Evolutionary conservation across 2,329 filamentous ascomycete species (phyloP).

Genomic region (Pestalotiopsis sp.): DNA sequence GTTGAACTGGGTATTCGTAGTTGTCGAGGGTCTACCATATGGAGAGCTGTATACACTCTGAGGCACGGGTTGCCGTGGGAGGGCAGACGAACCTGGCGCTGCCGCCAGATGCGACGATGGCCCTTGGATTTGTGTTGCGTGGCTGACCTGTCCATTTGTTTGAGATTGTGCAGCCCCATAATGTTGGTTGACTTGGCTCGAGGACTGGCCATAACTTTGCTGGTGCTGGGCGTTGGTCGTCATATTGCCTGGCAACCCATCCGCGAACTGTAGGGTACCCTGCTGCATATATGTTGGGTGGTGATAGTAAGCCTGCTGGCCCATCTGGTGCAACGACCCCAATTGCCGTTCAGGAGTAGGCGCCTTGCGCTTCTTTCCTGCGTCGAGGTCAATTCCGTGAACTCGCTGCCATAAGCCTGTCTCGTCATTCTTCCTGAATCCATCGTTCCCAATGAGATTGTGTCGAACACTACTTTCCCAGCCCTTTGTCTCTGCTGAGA

Average conservation of each 20-base stretch:
- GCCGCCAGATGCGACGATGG: slow-evolving; percentile 31
- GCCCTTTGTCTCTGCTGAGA: slow-evolving; percentile 63
- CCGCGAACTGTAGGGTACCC: slow-evolving; percentile 22
- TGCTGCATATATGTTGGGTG: slow-evolving; percentile 29
- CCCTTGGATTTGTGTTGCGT: slow-evolving; percentile 6
- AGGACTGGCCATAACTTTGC: slow-evolving; percentile 20
- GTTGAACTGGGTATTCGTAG: slow-evolving; percentile 25
- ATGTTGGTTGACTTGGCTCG: slow-evolving; percentile 23
- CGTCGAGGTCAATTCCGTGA: slow-evolving; percentile 60
- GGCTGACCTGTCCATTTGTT: not conserved
- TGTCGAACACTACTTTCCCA: slow-evolving; percentile 69
- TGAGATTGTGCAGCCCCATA: slow-evolving; percentile 10
- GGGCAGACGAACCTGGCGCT: slow-evolving; percentile 22
- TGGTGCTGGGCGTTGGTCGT: slow-evolving; percentile 24
- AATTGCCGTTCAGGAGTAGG: slow-evolving; percentile 50
- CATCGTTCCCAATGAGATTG: slow-evolving; percentile 64
- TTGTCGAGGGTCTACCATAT: slow-evolving; percentile 32
- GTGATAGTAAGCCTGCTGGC: slow-evolving; percentile 31
- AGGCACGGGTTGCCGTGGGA: slow-evolving; percentile 26
- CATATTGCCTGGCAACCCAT: slow-evolving; percentile 21
- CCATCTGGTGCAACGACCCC: slow-evolving; percentile 29
- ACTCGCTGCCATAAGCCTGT: slow-evolving; percentile 61
- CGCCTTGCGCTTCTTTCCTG: slow-evolving; percentile 62
- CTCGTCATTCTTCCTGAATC: slow-evolving; percentile 60
- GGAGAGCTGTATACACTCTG: slow-evolving; percentile 34